These are phyloP conservation scores for Olyra latifolia DNA, from an alignment of 176 grass and related monocot species.

Conservation along the genomic window DNA sequence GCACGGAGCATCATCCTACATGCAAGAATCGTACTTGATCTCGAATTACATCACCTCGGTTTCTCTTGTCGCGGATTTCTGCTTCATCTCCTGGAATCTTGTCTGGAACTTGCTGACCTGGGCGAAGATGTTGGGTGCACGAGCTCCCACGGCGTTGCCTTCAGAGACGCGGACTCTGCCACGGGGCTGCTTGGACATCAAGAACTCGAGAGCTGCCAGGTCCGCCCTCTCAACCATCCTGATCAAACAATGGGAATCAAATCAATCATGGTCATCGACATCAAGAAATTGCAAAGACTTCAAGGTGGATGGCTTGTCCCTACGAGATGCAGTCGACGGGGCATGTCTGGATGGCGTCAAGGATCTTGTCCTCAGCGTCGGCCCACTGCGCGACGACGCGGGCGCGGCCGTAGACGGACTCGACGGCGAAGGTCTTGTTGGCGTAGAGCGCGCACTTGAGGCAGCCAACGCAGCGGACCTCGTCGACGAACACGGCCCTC, in stretches of 20 bases:
- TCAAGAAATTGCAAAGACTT: neutral
- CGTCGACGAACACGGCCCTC: constrained; percentile 88
- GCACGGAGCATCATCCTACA: neutral
- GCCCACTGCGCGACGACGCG: constrained; percentile 93
- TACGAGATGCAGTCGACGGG: constrained; percentile 89
- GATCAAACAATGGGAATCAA: neutral
- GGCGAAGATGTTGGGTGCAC: constrained; percentile 67
- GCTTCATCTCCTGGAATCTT: constrained; percentile 61
- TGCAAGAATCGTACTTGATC: neutral
- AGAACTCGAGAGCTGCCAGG: constrained; percentile 81
- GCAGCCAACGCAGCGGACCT: constrained; percentile 84
- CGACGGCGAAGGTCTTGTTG: constrained; percentile 72
- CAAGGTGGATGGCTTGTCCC: neutral
- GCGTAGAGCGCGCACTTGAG: constrained; percentile 91
- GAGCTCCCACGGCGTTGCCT: constrained; percentile 55
- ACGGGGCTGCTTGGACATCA: constrained; percentile 91
- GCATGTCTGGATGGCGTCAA: constrained; percentile 79
- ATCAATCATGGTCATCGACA: neutral
- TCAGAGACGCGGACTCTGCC: constrained; percentile 76
- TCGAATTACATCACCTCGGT: constrained; percentile 62
- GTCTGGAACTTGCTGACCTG: constrained; percentile 75
- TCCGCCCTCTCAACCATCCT: constrained; percentile 79
- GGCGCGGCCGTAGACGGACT: constrained; percentile 79
- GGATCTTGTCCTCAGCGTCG: constrained; percentile 78
- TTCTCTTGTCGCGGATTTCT: constrained; percentile 55